A percentile compares a stretch with the other conserved stretches of the same genome.
Evolutionary conservation across 176 grass and related monocot genomes (phyloP).

Genomic region (Rhynchospora breviuscula): DNA sequence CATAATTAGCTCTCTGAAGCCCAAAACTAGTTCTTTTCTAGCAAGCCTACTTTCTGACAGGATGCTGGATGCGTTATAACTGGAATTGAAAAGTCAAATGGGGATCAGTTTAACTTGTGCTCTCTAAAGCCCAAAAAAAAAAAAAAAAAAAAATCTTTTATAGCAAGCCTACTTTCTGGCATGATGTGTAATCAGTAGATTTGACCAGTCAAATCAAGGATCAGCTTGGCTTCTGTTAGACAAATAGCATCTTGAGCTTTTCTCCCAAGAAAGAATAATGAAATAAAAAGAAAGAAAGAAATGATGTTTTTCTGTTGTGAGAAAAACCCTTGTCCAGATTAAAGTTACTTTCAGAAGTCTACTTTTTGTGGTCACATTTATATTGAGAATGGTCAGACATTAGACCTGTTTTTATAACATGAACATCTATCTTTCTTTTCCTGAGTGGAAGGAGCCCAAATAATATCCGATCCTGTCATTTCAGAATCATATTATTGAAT

Average conservation of each 20-base stretch:
- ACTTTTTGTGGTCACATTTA: neutral
- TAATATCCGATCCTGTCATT: slow-evolving; percentile 4
- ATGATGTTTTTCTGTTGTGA: neutral
- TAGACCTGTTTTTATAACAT: neutral
- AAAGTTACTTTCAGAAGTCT: neutral
- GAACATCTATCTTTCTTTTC: slow-evolving; percentile 5
- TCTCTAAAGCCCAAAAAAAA: too few species aligned
- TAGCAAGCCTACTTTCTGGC: neutral
- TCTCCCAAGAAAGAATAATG: neutral
- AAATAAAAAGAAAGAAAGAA: too few species aligned
- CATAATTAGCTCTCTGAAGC: too few species aligned
- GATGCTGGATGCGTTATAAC: too few species aligned
- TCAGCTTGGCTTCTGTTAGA: neutral
- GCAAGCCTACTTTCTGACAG: too few species aligned
- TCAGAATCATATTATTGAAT: slow-evolving; percentile 12
- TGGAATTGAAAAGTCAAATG: too few species aligned
- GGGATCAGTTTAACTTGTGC: too few species aligned
- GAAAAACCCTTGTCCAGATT: neutral
- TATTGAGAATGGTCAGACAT: neutral
- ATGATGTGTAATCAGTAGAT: neutral
- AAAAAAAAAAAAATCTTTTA: too few species aligned
- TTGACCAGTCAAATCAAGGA: neutral
- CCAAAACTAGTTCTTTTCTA: too few species aligned
- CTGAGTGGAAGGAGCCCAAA: neutral
- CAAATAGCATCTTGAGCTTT: neutral